A percentile compares a stretch with the other conserved stretches of the same genome.
Evolutionary conservation across 2,329 filamentous ascomycete genomes (phyloP).

Genomic region (Nemania sp.): DNA sequence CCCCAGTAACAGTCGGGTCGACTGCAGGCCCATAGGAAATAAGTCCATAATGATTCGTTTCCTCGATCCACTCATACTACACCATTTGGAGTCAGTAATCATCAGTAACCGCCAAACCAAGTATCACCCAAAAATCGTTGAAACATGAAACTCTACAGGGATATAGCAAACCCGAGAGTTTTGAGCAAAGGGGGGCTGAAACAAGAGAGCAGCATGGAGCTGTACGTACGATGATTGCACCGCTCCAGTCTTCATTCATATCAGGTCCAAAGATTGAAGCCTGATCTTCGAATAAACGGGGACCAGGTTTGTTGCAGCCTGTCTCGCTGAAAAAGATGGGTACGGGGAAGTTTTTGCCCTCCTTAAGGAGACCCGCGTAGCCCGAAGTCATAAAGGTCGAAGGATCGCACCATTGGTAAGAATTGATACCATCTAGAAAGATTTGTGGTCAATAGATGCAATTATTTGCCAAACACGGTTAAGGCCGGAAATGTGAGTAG

Average conservation of each 20-base stretch:
- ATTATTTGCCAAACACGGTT: not conserved
- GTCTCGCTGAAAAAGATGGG: constrained; percentile 91
- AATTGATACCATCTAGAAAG: constrained; percentile 67
- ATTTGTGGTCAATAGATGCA: not conserved
- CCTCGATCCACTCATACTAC: constrained; percentile 72
- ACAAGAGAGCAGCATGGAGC: not conserved
- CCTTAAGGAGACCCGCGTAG: constrained; percentile 68
- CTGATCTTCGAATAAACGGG: constrained; percentile 71
- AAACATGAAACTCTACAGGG: no score
- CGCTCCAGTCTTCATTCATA: constrained; percentile 73
- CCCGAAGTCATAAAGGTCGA: constrained; percentile 64
- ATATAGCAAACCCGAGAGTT: no score
- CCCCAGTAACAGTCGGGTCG: constrained; percentile 55
- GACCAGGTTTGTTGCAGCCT: constrained; percentile 71
- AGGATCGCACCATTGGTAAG: constrained; percentile 77
- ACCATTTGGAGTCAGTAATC: not conserved
- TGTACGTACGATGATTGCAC: constrained; percentile 65
- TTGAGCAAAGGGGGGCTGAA: not conserved
- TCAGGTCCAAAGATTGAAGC: constrained; percentile 72
- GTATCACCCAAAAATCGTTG: not conserved
- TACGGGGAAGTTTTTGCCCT: constrained; percentile 72
- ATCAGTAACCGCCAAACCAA: not conserved
- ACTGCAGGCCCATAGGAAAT: constrained; percentile 71
- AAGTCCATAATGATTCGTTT: constrained; percentile 80
- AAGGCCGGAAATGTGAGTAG: not conserved